Evolutionary conservation across 2,329 filamentous ascomycete species (phyloP).

Genomic region (Biscogniauxia sp.): DNA sequence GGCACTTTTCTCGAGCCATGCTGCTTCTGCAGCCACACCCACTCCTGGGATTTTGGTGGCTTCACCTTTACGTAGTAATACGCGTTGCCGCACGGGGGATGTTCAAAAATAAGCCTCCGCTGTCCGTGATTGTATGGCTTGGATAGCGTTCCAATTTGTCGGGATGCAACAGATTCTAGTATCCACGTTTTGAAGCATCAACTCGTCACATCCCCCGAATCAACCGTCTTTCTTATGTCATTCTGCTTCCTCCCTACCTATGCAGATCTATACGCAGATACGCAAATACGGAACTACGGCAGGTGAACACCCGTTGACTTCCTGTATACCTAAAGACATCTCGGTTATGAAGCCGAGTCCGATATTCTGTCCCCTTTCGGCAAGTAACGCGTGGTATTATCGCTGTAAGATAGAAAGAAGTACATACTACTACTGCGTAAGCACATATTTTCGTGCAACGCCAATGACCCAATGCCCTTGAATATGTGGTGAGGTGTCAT

Average conservation of each 20-base stretch:
- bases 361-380: background rate
- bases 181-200: background rate
- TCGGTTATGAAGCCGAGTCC: background rate
- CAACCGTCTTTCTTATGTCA: background rate
- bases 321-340: background rate
- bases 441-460: background rate
- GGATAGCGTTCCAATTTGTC: background rate
- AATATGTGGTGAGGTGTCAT: background rate
- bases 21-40: background rate
- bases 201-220: background rate
- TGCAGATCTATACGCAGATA: background rate
- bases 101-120: background rate
- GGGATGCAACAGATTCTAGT: background rate
- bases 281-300: background rate
- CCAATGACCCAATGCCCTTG: background rate
- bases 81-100: background rate
- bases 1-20: background rate
- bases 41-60: background rate
- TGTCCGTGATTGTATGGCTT: background rate
- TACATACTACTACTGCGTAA: background rate
- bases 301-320: background rate
- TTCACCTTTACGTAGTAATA: background rate
- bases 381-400: background rate
- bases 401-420: background rate
- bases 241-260: background rate